These are phyloP conservation scores for Punctularia strigosozonata DNA, from an alignment of 768 basidiomycete genomes.

Conservation along the genomic window DNA sequence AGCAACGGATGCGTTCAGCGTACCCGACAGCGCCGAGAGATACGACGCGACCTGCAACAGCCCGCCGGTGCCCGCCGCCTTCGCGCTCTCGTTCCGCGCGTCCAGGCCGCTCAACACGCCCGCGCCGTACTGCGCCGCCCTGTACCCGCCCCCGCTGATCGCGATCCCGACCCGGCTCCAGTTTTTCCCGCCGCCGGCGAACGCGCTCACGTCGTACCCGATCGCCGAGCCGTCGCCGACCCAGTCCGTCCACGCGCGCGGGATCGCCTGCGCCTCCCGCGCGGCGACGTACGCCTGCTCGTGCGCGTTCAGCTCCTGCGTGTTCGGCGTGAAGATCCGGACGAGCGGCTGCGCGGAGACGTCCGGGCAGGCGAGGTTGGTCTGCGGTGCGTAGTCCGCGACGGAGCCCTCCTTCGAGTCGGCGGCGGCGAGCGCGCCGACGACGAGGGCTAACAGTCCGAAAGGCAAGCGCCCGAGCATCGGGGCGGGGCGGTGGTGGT, in stretches of 20 bases:
- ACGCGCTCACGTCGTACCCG: conserved; percentile 28
- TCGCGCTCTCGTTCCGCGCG: conserved; percentile 45
- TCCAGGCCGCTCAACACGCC: conserved; percentile 48
- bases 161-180: conserved; percentile 52
- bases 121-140: conserved; percentile 57
- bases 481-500: too few species aligned
- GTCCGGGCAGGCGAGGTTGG: conserved; percentile 40
- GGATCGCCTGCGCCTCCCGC: conserved; percentile 28
- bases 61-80: conserved; percentile 49
- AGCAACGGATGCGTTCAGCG: conserved; percentile 5
- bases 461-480: too few species aligned
- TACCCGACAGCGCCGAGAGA: conserved; percentile 55
- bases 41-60: conserved; percentile 64
- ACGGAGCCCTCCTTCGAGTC: conserved; percentile 18
- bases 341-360: conserved; percentile 33
- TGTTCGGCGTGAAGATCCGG: conserved; percentile 37
- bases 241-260: conserved; percentile 47
- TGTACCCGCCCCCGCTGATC: conserved; percentile 58
- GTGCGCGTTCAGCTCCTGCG: conserved; percentile 35
- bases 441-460: conserved; percentile 3
- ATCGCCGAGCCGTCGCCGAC: conserved; percentile 39
- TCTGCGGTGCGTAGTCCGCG: conserved; percentile 39
- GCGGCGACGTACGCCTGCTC: conserved; percentile 36
- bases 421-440: background rate
- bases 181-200: conserved; percentile 26